Conservation (phyloP, 306 rosid genomes). For the Cyclanthera cordifolia region DNA sequence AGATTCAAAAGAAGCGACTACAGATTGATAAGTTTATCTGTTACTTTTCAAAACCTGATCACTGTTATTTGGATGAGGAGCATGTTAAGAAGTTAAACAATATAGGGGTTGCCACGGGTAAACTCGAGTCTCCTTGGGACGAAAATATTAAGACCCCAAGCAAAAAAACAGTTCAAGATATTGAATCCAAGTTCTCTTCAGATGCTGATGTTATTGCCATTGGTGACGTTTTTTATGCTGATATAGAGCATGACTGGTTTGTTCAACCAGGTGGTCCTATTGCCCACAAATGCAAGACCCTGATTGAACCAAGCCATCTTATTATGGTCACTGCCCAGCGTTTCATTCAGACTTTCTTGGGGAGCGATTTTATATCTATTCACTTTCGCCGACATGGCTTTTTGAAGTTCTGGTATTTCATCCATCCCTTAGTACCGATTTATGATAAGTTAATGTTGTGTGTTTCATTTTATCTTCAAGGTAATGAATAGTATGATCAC, state of each 20-base stretch:
- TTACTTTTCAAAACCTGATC: slow-evolving; percentile 58
- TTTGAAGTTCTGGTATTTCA: slow-evolving; percentile 79
- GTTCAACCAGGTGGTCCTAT: slow-evolving; percentile 89
- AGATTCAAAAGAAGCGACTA: slow-evolving; percentile 46
- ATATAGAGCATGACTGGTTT: slow-evolving; percentile 68
- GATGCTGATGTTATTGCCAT: slow-evolving; percentile 76
- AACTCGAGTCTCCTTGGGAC: slow-evolving; percentile 56
- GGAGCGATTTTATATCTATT: no score
- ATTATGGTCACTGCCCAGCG: no score
- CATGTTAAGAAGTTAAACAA: slow-evolving; percentile 50
- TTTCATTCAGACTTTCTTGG: no score
- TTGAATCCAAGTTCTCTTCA: slow-evolving; percentile 45
- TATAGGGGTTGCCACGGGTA: slow-evolving; percentile 50
- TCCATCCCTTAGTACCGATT: background rate
- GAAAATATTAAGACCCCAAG: slow-evolving; percentile 53
- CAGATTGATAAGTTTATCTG: slow-evolving; percentile 62
- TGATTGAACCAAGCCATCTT: slow-evolving; percentile 54
- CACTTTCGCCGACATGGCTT: slow-evolving; percentile 23
- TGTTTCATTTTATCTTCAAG: background rate
- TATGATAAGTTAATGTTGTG: background rate
- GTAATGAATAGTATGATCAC: background rate
- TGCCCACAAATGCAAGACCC: slow-evolving; percentile 78
- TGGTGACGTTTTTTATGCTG: slow-evolving; percentile 84
- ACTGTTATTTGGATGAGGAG: slow-evolving; percentile 66
- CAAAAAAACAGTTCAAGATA: slow-evolving; percentile 61